phyloP scores from a whole-genome alignment of 257 asterid genomes.

The Solanum neorickii region DNA sequence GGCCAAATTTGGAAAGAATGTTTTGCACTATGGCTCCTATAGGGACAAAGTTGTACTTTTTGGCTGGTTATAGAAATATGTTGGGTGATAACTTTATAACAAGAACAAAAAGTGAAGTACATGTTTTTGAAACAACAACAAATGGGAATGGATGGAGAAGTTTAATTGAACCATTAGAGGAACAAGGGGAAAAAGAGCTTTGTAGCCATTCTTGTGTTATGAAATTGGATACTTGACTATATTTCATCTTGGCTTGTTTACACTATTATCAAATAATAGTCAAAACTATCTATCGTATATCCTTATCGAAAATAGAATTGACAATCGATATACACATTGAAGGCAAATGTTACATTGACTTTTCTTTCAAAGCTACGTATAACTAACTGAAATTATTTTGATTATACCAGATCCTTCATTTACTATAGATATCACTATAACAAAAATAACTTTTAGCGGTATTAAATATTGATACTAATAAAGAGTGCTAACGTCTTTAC shows the following conservation, averaged over 20 bases:
- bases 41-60: conserved; percentile 27
- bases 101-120: conserved; percentile 27
- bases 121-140: conserved; percentile 38
- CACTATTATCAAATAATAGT: neutral
- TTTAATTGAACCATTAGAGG: conserved; percentile 30
- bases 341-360: neutral
- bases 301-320: neutral
- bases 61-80: conserved; percentile 26
- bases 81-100: conserved; percentile 16
- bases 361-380: neutral
- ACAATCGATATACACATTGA: neutral
- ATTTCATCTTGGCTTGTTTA: neutral
- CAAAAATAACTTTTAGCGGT: too few species aligned
- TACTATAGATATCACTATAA: too few species aligned
- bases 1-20: conserved; percentile 10
- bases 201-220: conserved; percentile 44
- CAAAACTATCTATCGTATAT: neutral
- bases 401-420: neutral
- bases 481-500: too few species aligned
- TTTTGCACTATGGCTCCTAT: conserved; percentile 54
- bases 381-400: neutral
- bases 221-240: neutral
- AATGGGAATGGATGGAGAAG: conserved; percentile 36
- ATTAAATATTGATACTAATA: too few species aligned
- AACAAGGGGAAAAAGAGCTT: conserved; percentile 36